Percentiles rank a stretch among this genome's conserved stretches.
phyloP scores from a whole-genome alignment of 345 rosid species.

The Eucalyptus tenuipes region DNA sequence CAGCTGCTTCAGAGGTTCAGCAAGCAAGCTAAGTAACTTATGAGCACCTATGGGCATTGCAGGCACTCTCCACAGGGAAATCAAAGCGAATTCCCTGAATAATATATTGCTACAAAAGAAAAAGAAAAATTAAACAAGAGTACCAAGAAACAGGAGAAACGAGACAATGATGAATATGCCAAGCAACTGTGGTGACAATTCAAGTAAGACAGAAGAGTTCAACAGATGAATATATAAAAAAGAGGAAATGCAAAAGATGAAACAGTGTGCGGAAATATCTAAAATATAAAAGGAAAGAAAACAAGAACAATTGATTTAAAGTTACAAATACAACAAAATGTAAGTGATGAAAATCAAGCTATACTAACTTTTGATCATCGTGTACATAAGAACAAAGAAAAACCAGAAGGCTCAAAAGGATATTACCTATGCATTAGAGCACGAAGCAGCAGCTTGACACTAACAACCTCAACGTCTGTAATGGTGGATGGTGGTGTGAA shows the following conservation, averaged over 20 bases:
- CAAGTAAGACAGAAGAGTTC: not conserved
- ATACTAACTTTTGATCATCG: not conserved
- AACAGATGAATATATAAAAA: not conserved
- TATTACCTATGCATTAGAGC: constrained; percentile 83
- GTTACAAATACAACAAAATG: not conserved
- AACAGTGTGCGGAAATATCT: not conserved
- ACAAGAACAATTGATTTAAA: not conserved
- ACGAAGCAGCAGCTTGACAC: constrained; percentile 60
- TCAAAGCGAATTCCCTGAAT: constrained; percentile 90
- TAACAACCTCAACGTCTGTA: constrained; percentile 46
- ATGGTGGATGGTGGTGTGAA: constrained; percentile 91
- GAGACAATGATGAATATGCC: not conserved
- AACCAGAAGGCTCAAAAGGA: not conserved
- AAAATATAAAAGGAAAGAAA: not conserved
- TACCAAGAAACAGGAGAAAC: not conserved
- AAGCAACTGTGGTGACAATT: not conserved
- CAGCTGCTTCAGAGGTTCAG: constrained; percentile 96
- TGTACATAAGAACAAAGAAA: not conserved
- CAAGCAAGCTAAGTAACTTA: constrained; percentile 78
- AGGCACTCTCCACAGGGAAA: constrained; percentile 99
- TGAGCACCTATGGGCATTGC: constrained; percentile 97
- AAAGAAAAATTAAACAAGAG: not conserved
- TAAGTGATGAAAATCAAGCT: not conserved
- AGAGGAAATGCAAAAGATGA: not conserved
- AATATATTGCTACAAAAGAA: constrained; percentile 58